Evolutionary conservation across 73 alveolate species (phyloP), one percentile per base, ranked within the genome.

Genomic region (Paramecium octaurelia): DNA sequence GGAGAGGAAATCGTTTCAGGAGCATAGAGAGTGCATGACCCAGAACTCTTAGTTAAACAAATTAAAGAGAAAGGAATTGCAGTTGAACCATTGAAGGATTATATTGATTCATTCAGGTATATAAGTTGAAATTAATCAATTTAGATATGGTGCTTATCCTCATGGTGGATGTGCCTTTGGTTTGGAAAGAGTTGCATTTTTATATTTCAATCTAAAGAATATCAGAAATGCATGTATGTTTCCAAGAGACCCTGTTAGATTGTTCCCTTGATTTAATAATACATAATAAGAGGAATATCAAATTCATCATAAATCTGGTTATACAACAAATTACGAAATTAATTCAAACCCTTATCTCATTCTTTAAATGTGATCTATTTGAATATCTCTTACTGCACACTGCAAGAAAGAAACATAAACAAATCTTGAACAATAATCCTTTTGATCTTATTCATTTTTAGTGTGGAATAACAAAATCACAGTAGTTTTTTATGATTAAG

Each of bases 101-200:
- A 89, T 20, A 40, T 87, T 35, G 89, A 87, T 40, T 58, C 93
- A 18, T 73, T 73, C 18, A 73, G 35, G 87, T 73, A 73, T 29
- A 23, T 4, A 64, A 12, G 14, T 7, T 31, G 5, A 59, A 24
- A 31, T 1, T 64, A 12, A 64, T 31, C 8, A 31, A 3, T 31
- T 20, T 96, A 97, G 97, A 96, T 98, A 93, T 77, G 99, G 99
- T 59, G 99, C 99, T 36, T 98, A 96, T 44, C 99, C 99, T 40
- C 99, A 99, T 92, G 99, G 99, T 24, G 99, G 99, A 60, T 98
- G 99, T 85, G 99, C 99, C 34, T 96, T 99, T 92, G 99, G 99
- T 57, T 97, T 99, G 83, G 99, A 99, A 92, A 97, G 99, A 92
- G 99, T 99, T 24, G 99, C 98, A 69, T 98, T 98, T 97, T 96